Conservation (phyloP, 1,284 basidiomycete species). For the Inonotus obliquus region DNA sequence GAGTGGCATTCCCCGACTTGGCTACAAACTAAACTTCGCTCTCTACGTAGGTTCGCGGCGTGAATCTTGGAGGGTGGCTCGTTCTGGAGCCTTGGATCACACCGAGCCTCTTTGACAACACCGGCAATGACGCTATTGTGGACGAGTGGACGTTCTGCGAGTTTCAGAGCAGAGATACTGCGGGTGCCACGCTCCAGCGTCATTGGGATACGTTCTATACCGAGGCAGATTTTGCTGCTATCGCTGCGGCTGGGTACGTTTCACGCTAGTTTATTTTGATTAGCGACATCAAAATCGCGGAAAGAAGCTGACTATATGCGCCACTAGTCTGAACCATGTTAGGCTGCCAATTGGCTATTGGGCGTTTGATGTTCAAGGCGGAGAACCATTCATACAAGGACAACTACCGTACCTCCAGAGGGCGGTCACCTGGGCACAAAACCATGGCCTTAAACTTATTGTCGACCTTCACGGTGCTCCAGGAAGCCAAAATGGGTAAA, state of each 20-base stretch:
- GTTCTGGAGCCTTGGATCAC: constrained; percentile 85
- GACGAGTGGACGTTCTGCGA: constrained; percentile 87
- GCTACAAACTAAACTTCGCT: background rate
- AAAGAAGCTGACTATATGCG: background rate
- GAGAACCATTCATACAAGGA: constrained; percentile 84
- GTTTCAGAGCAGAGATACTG: constrained; percentile 48
- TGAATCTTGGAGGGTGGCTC: constrained; percentile 79
- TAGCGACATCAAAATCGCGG: constrained; percentile 10
- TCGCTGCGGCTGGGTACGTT: constrained; percentile 66
- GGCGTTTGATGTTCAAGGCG: constrained; percentile 80
- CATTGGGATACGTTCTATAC: constrained; percentile 87
- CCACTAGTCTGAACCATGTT: constrained; percentile 70
- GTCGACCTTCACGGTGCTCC: constrained; percentile 83
- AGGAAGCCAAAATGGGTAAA: constrained; percentile 77
- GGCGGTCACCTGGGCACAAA: constrained; percentile 76
- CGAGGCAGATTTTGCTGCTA: constrained; percentile 67
- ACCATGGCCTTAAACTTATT: constrained; percentile 76
- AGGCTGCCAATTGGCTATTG: constrained; percentile 89
- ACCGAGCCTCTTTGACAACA: constrained; percentile 81
- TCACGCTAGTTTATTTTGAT: constrained; percentile 19
- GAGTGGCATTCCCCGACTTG: background rate
- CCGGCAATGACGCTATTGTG: constrained; percentile 61
- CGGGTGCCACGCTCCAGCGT: constrained; percentile 43
- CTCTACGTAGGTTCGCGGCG: constrained; percentile 41
- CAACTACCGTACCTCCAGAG: constrained; percentile 68